A percentile compares a stretch with the other conserved stretches of the same genome.
Conservation (phyloP, 2,329 filamentous ascomycete genomes). For the Verticillium dahliae region DNA sequence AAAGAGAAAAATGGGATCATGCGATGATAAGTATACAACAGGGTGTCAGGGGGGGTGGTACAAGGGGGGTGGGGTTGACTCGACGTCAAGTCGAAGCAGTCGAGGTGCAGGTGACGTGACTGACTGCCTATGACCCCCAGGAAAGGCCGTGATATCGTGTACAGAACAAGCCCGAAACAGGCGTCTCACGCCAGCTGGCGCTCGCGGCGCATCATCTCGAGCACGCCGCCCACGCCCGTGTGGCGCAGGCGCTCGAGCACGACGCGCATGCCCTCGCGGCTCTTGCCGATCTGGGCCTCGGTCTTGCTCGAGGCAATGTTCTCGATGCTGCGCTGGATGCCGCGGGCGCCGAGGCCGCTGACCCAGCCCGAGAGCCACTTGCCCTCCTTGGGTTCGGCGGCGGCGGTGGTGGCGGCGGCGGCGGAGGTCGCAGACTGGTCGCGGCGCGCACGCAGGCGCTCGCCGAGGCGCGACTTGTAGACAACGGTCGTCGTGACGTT, state of each 20-base stretch:
- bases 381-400: slow-evolving; percentile 36
- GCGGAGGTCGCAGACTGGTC: slow-evolving; percentile 32
- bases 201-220: slow-evolving; percentile 46
- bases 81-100: neutral
- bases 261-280: slow-evolving; percentile 75
- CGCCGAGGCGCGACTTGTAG: slow-evolving; percentile 66
- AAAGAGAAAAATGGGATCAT: neutral
- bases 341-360: slow-evolving; percentile 56
- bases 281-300: slow-evolving; percentile 71
- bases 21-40: slow-evolving; percentile 15
- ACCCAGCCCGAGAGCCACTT: slow-evolving; percentile 48
- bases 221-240: slow-evolving; percentile 50
- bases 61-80: neutral
- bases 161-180: no score
- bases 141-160: neutral
- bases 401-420: slow-evolving; percentile 24
- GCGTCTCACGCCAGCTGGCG: slow-evolving; percentile 15
- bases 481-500: slow-evolving; percentile 69
- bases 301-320: slow-evolving; percentile 71
- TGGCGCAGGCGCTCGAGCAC: slow-evolving; percentile 65
- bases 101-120: neutral
- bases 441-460: slow-evolving; percentile 53
- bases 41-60: neutral
- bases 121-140: neutral
- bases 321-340: slow-evolving; percentile 76